Conservation (phyloP, 2,329 filamentous ascomycete genomes). For the Onygenales sp. region DNA sequence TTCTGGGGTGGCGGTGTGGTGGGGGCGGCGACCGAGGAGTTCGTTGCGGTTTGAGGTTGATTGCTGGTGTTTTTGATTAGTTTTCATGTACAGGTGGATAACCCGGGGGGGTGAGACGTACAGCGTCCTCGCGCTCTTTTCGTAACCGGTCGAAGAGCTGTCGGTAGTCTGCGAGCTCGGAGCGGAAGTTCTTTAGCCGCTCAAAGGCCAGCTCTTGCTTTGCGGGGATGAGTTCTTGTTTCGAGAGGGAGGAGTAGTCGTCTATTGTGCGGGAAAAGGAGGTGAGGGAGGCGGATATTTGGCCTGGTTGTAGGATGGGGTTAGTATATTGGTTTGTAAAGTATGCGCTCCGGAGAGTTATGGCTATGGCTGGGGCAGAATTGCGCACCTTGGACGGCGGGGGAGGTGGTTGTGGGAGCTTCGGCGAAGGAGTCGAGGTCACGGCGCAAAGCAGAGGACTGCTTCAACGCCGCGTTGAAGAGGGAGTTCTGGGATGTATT, state of each 20-base stretch:
- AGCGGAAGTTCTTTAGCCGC: conserved; percentile 73
- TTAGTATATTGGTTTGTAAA: conserved; percentile 3
- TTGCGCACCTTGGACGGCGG: conserved; percentile 48
- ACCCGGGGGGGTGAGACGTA: conserved; percentile 22
- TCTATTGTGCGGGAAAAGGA: conserved; percentile 84
- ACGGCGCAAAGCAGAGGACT: conserved; percentile 68
- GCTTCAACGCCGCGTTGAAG: conserved; percentile 78
- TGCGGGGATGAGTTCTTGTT: conserved; percentile 77
- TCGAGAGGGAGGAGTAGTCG: conserved; percentile 77
- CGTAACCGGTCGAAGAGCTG: conserved; percentile 69
- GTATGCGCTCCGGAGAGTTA: not conserved
- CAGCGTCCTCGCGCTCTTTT: conserved; percentile 63
- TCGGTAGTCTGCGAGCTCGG: conserved; percentile 72
- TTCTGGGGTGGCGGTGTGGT: conserved; percentile 70
- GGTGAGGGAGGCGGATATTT: conserved; percentile 68
- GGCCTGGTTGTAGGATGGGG: conserved; percentile 42
- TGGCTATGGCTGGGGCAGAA: not conserved
- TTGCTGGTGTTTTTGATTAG: conserved; percentile 28
- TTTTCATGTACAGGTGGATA: not conserved
- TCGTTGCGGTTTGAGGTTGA: conserved; percentile 65
- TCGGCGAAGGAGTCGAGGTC: conserved; percentile 64
- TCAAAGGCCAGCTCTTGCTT: conserved; percentile 89
- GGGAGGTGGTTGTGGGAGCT: conserved; percentile 46
- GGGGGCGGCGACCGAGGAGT: conserved; percentile 74
- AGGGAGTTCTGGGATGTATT: conserved; percentile 55